A percentile compares a stretch with the other conserved stretches of the same genome.
Evolutionary conservation across 352 stramenopile genomes (phyloP).

Genomic region (Globisporangium emineosum): DNA sequence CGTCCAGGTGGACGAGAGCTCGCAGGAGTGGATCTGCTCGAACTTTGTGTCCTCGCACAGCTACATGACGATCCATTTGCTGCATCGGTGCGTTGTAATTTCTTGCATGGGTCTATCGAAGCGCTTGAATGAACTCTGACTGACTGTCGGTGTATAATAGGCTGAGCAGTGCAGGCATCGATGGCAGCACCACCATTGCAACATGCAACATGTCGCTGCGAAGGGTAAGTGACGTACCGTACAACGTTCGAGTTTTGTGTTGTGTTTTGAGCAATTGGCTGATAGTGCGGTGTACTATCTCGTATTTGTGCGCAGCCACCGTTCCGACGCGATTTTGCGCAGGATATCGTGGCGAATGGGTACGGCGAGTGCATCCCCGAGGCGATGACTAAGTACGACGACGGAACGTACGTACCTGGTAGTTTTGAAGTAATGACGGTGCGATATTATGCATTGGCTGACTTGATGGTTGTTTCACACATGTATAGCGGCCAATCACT

Average conservation of each 20-base stretch:
- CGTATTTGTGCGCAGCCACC: slow-evolving; percentile 27
- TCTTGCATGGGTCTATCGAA: neutral
- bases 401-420: slow-evolving; percentile 45
- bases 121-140: neutral
- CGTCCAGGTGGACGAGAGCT: slow-evolving; percentile 66
- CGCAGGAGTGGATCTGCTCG: slow-evolving; percentile 61
- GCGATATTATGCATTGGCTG: neutral
- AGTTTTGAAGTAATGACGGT: neutral
- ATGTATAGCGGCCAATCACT: slow-evolving; percentile 7
- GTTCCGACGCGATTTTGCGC: slow-evolving; percentile 50
- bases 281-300: neutral
- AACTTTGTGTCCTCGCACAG: slow-evolving; percentile 68
- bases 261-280: neutral
- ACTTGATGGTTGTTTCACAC: neutral
- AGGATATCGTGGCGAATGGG: slow-evolving; percentile 55
- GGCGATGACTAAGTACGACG: slow-evolving; percentile 53
- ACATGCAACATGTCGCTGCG: slow-evolving; percentile 48
- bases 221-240: slow-evolving; percentile 30
- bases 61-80: slow-evolving; percentile 53
- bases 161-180: slow-evolving; percentile 15
- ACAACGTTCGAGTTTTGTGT: neutral
- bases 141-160: neutral
- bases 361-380: slow-evolving; percentile 66
- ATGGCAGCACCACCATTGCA: slow-evolving; percentile 32
- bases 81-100: slow-evolving; percentile 54